Base-by-base conservation (phyloP, 2,329 filamentous ascomycete species). In the Talaromyces atroroseus region DNA sequence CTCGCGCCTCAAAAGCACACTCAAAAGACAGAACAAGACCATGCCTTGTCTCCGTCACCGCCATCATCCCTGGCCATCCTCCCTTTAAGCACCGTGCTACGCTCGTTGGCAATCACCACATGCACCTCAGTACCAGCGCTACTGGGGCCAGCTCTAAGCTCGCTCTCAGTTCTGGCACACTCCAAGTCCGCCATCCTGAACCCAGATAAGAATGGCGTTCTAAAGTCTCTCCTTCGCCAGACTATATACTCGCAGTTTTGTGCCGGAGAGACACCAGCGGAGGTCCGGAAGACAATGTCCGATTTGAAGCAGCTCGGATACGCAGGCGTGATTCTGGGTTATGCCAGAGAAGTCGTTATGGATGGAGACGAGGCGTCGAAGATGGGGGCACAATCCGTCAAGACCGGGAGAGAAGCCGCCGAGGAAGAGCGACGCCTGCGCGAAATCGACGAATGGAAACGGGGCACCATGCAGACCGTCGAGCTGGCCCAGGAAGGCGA, bases 231-330 rank as follows among this genome's bases (percentile, higher is more conserved):
- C 44, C 77, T 96, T 50, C 90, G 91, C 69, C 82, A 85, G 67
- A 95, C 90, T 0, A 91, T 96, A 65, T 96, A 96, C 70, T 84
- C 85, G 23, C 92, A 96, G 66, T 96, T 95, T 72, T 96, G 92
- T 71, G 90, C 89, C 0, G 92, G 92, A 26, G 88, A 91, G 72
- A 87, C 82, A 49, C 78, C 81, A 0, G 65, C 70, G 1, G 89
- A 96, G 71, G 87, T 95, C 1, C 76, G 78, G 44, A 73, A 69
- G 29, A 91, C 87, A 0, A 82, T 90, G 29, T 68, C 78, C 1
- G 76, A 79, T 1, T 78, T 95, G 10, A 89, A 90, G 70, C 71
- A 77, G 32, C 84, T 92, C 46, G 92, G 92, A 1, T 95, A 90
- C 68, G 83, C 82, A 23, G 92, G 91, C 12, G 88, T 95, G 5